Evolutionary conservation across 257 asterid genomes (phyloP), one percentile per base, ranked within the genome.

Genomic region (Forsythia suspensa): DNA sequence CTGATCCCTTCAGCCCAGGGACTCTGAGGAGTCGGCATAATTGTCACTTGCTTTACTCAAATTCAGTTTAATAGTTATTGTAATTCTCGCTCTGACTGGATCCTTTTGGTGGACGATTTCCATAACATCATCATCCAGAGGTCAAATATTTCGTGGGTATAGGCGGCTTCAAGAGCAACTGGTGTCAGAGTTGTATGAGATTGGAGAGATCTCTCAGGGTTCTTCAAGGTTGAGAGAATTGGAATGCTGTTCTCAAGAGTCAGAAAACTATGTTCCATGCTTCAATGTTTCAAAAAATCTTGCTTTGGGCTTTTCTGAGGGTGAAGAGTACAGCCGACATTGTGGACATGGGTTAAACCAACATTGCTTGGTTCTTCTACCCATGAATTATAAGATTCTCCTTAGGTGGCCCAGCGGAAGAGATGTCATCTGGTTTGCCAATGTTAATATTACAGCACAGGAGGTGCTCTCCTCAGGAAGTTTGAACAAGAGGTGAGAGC

Each of bases 381-480:
- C 99, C 43, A 83, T 83, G 77, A 92, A 96, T 81, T 94, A 96
- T 80, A 90, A 89, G 85, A 87, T 86, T 73, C 98, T 98, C 73
- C 91, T 94, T 8, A 82, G 97, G 74, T 96, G 99, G 99, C 97
- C 99, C 70, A 83, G 95, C 48, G 99, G 99, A 73, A 91, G 87
- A 80, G 98, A 96, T 82, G 92, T 96, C 78, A 96, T 96, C 84
- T 96, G 99, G 99, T 91, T 87, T 69, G 96, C 95, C 18, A 96
- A 96, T 88, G 98, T 96, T 78, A 92, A 96, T 75, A 94, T 96
- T 87, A 96, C 98, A 15, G 99, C 98, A 10, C 98, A 96, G 81
- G 97, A 96, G 88, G 97, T 96, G 80, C 87, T 93, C 57, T 91
- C 97, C 61, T 96, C 99, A 12, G 99, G 99, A 73, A 89, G 98